Percentiles rank a stretch among this genome's conserved stretches.
phyloP scores from a whole-genome alignment of 1,284 basidiomycete species.

The Fomitopsis palustris region DNA sequence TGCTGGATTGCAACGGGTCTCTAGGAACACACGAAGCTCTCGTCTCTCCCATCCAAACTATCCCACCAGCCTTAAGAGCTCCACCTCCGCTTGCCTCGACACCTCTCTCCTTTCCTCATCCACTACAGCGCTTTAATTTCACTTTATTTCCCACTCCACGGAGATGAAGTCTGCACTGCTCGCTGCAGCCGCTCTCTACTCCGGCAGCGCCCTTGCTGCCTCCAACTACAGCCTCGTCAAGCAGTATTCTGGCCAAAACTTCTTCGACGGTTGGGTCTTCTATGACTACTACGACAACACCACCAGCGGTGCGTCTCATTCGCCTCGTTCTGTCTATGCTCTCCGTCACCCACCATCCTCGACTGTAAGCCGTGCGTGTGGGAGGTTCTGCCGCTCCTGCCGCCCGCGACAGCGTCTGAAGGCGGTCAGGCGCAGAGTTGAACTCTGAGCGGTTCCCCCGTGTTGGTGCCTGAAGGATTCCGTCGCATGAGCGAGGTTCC shows the following conservation, averaged over 20 bases:
- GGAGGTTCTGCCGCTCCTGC: background rate
- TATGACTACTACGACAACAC: conserved; percentile 51
- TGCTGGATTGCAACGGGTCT: background rate
- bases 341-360: background rate
- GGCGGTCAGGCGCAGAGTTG: background rate
- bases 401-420: background rate
- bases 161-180: background rate
- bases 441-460: no score
- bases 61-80: background rate
- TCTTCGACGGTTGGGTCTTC: conserved; percentile 55
- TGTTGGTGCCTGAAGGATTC: background rate
- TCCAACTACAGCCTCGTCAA: conserved; percentile 3
- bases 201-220: background rate
- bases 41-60: background rate
- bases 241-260: conserved; percentile 40
- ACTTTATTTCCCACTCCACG: background rate
- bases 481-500: no score
- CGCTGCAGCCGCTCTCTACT: background rate
- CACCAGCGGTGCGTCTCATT: conserved; percentile 30
- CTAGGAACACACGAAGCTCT: no score
- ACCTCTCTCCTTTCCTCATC: background rate
- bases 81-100: background rate
- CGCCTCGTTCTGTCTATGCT: background rate
- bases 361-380: no score
- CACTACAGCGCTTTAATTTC: background rate